Evolutionary conservation across 495 filamentous ascomycete species (phyloP).

Genomic region (Antarctomyces pellizariae): DNA sequence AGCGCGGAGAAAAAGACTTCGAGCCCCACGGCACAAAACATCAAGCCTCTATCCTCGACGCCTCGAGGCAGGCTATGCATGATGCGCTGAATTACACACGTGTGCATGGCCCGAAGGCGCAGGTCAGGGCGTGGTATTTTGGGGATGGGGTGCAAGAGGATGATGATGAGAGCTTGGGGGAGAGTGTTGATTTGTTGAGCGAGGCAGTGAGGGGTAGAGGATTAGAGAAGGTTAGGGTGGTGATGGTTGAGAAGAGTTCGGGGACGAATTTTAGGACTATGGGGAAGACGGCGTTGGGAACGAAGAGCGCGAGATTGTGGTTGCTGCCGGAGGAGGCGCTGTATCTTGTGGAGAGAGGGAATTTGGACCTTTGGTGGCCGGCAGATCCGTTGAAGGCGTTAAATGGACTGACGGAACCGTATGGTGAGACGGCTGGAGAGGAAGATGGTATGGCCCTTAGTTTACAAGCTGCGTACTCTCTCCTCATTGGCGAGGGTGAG

Average conservation of each 20-base stretch:
- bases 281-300: conserved; percentile 19
- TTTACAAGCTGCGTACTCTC: conserved; percentile 70
- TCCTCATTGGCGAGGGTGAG: conserved; percentile 39
- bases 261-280: conserved; percentile 17
- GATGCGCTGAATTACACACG: conserved; percentile 55
- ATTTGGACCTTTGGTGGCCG: conserved; percentile 68
- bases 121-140: conserved; percentile 30
- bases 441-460: conserved; percentile 52
- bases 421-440: conserved; percentile 9
- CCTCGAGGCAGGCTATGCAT: conserved; percentile 76
- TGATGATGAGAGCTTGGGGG: conserved; percentile 11
- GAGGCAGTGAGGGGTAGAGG: conserved; percentile 10
- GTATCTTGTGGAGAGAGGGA: conserved; percentile 70
- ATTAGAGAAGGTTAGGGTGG: conserved; percentile 22
- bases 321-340: conserved; percentile 81
- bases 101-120: conserved; percentile 30
- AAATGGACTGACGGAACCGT: conserved; percentile 11
- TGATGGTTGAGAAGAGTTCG: conserved; percentile 23
- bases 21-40: conserved; percentile 70
- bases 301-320: conserved; percentile 33
- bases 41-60: conserved; percentile 50
- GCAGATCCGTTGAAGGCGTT: conserved; percentile 17
- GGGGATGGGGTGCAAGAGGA: conserved; percentile 8
- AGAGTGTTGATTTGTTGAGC: conserved; percentile 2
- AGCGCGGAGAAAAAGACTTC: conserved; percentile 88